phyloP scores from a whole-genome alignment of 495 filamentous ascomycete species.

The Penicillium soppii region DNA sequence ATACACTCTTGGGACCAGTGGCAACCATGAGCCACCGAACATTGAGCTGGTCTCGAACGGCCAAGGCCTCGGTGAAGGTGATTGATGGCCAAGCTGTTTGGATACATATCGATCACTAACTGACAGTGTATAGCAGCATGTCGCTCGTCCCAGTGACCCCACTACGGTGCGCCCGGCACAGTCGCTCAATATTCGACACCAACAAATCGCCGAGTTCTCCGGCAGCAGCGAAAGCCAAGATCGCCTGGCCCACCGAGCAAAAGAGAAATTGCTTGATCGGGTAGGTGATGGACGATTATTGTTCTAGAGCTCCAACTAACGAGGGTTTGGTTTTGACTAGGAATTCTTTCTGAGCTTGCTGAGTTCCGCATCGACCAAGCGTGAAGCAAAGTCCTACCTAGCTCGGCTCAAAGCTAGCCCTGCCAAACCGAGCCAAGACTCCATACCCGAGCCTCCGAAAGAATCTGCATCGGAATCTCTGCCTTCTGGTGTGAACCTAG shows the following conservation, averaged over 20 bases:
- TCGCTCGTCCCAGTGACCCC: conserved; percentile 16
- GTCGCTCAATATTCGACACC: conserved; percentile 20
- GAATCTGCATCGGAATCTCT: conserved; percentile 20
- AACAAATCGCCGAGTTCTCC: conserved; percentile 41
- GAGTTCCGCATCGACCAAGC: conserved; percentile 80
- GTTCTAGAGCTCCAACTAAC: too few relatives aligned
- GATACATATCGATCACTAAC: conserved; percentile 9
- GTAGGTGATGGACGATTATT: conserved; percentile 21
- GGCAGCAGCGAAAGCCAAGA: conserved; percentile 30
- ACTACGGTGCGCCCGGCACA: conserved; percentile 13
- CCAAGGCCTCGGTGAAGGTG: conserved; percentile 34
- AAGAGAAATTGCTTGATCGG: conserved; percentile 47
- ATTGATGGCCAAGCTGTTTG: not conserved
- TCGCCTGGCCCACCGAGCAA: conserved; percentile 44
- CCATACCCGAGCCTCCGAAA: conserved; percentile 16
- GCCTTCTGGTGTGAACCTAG: conserved; percentile 57
- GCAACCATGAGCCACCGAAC: conserved; percentile 36
- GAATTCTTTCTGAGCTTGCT: conserved; percentile 82
- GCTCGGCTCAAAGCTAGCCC: conserved; percentile 65
- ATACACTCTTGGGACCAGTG: conserved; percentile 3
- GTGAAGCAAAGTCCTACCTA: conserved; percentile 86
- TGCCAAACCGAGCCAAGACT: conserved; percentile 20
- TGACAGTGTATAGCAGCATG: conserved; percentile 19
- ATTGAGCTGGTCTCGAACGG: conserved; percentile 34
- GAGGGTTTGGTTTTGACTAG: conserved; percentile 35